Evolutionary conservation across 1,139 yeast genomes (phyloP), one percentile per base, ranked within the genome.

Genomic region (Geotrichum phurueaensis): DNA sequence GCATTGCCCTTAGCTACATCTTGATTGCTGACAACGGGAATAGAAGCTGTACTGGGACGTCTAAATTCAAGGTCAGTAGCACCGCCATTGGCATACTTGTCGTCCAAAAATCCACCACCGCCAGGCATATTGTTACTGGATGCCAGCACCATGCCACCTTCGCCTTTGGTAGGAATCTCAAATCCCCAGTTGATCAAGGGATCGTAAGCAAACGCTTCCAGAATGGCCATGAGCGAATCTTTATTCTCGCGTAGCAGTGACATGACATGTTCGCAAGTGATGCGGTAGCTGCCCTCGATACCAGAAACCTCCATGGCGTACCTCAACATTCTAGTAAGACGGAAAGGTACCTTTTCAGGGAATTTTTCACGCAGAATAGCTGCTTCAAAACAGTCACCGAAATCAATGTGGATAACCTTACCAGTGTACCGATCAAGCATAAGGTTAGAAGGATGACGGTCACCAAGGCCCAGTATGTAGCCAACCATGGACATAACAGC

Each of bases 401-500:
- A 95, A 79, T 95, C 99, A 75, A 95, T 92, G 71, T 95, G 99
- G 51, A 94, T 82, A 54, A 95, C 97, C 70, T 92, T 91, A 64
- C 99, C 99, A 0, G 98, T 90, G 58, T 86, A 83, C 67, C 97
- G 80, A 72, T 92, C 96, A 75, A 95, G 82, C 97, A 95, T 90
- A 75, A 95, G 81, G 70, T 95, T 95, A 36, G 97, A 89, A 31
- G 99, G 99, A 75, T 95, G 99, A 66, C 99, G 84, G 73, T 95
- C 99, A 62, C 99, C 99, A 33, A 95, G 79, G 15, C 99, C 99
- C 49, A 94, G 79, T 60, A 94, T 92, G 73, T 94, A 94, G 1
- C 99, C 99, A 53, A 88, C 96, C 97, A 94, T 94, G 0, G 98
- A 92, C 98, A 94, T 95, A 3, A 91, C 97, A 0, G 99, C 99